Conservation (phyloP, 2,329 filamentous ascomycete genomes). For the Teratosphaeria viscida region DNA sequence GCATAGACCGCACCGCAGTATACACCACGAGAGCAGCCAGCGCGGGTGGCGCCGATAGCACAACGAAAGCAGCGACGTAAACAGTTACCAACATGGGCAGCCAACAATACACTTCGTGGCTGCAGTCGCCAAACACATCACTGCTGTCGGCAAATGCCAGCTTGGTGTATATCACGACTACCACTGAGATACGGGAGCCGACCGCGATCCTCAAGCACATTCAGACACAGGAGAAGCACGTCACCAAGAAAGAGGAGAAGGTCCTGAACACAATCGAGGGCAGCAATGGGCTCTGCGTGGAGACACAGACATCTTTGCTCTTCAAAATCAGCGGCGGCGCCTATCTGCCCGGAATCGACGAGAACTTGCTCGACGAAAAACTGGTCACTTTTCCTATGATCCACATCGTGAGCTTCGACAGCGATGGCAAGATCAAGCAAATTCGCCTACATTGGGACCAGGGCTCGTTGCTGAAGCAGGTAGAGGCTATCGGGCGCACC, state of each 20-base stretch:
- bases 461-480: conserved; percentile 78
- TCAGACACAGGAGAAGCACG: conserved; percentile 55
- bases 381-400: conserved; percentile 73
- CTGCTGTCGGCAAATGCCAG: conserved; percentile 36
- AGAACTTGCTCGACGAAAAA: conserved; percentile 84
- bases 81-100: conserved; percentile 25
- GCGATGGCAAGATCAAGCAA: conserved; percentile 66
- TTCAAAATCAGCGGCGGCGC: conserved; percentile 72
- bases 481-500: conserved; percentile 84
- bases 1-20: neutral
- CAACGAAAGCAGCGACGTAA: neutral
- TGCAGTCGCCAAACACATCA: conserved; percentile 32
- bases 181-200: conserved; percentile 60
- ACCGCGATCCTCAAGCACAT: conserved; percentile 78
- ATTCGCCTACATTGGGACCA: conserved; percentile 95
- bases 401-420: conserved; percentile 80
- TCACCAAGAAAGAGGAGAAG: conserved; percentile 76
- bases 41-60: neutral
- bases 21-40: neutral
- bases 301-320: conserved; percentile 73
- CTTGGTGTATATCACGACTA: conserved; percentile 78
- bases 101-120: conserved; percentile 33
- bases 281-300: conserved; percentile 56
- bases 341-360: conserved; percentile 80
- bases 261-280: conserved; percentile 66